Conservation (phyloP, 352 stramenopile species). For the Phytophthora colocasiae region DNA sequence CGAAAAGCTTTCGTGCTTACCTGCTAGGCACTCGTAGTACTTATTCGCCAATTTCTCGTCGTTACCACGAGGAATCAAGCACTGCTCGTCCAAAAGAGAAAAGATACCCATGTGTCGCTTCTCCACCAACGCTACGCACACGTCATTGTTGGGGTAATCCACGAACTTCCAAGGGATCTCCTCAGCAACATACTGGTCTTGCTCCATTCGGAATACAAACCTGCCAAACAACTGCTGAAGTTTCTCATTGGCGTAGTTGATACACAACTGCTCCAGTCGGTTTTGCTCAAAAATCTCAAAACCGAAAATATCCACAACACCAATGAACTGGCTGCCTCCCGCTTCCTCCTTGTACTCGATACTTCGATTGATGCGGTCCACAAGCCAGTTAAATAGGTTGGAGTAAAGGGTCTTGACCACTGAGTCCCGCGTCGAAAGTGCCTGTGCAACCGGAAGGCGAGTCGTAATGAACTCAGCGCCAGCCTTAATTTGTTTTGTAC, state of each 20-base stretch:
- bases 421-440: conserved; percentile 80
- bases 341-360: conserved; percentile 85
- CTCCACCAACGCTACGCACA: conserved; percentile 81
- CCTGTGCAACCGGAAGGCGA: conserved; percentile 67
- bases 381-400: conserved; percentile 95
- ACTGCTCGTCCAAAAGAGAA: conserved; percentile 87
- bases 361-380: conserved; percentile 93
- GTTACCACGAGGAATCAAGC: conserved; percentile 82
- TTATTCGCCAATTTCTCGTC: conserved; percentile 88
- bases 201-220: conserved; percentile 89
- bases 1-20: conserved; percentile 71
- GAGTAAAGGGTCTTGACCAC: conserved; percentile 91
- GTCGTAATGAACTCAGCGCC: conserved; percentile 83
- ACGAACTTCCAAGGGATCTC: conserved; percentile 91
- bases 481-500: conserved; percentile 83
- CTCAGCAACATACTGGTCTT: conserved; percentile 85
- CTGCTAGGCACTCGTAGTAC: conserved; percentile 67
- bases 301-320: conserved; percentile 92
- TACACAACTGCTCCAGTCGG: conserved; percentile 91
- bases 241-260: conserved; percentile 92
- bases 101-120: conserved; percentile 82
- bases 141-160: conserved; percentile 89
- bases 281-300: conserved; percentile 94
- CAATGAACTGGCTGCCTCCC: conserved; percentile 80
- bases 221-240: conserved; percentile 84